These are phyloP conservation scores for Phytophthora uliginosa DNA, from an alignment of 352 stramenopile genomes.

Conservation along the genomic window DNA sequence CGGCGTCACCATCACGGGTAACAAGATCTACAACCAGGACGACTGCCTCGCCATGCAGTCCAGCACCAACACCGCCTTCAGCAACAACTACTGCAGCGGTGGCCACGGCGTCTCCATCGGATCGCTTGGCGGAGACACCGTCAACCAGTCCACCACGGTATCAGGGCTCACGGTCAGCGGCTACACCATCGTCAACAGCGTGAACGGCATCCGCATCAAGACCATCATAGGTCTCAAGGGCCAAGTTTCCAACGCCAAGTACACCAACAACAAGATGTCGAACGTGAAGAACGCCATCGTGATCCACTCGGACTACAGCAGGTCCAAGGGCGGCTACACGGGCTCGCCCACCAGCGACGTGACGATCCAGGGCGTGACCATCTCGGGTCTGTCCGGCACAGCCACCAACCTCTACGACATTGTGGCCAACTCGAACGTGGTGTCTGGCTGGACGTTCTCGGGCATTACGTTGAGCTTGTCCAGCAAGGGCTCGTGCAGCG, in stretches of 20 bases:
- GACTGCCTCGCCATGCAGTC: constrained; percentile 8
- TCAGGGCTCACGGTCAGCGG: constrained; percentile 21
- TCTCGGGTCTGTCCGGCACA: constrained; percentile 18
- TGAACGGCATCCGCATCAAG: constrained; percentile 10
- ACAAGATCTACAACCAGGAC: constrained; percentile 11
- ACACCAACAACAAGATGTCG: constrained; percentile 5
- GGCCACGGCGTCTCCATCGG: constrained; percentile 40
- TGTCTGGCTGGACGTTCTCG: constrained; percentile 17
- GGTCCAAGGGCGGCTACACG: constrained; percentile 12
- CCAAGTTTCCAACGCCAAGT: background rate
- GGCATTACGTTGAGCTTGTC: background rate
- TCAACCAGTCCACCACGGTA: constrained; percentile 23
- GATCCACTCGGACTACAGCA: constrained; percentile 27
- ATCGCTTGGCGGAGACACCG: constrained; percentile 25
- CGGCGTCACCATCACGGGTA: constrained; percentile 2
- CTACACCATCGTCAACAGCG: constrained; percentile 27
- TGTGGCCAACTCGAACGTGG: constrained; percentile 20
- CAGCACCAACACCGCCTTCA: constrained; percentile 5
- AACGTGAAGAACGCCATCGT: constrained; percentile 13
- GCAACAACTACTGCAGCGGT: constrained; percentile 18
- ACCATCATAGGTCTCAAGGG: constrained; percentile 1
- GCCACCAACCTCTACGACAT: constrained; percentile 33
- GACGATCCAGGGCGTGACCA: constrained; percentile 4
- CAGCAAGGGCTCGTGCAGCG: background rate
- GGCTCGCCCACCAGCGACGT: background rate